Evolutionary conservation across 805 yeast genomes (phyloP).

Genomic region (Saccharomycopsis sp.): DNA sequence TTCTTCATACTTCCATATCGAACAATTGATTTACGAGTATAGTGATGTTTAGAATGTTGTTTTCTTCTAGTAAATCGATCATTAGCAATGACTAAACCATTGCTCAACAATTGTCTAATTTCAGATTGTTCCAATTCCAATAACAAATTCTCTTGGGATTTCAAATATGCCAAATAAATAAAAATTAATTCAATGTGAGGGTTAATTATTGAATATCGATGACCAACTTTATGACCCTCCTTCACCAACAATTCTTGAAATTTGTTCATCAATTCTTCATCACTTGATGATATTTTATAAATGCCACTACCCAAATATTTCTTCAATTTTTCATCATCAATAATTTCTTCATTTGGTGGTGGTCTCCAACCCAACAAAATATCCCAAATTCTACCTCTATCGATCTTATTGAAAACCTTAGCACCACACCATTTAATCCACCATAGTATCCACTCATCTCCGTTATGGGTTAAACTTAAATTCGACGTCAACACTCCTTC

Average conservation of each 20-base stretch:
- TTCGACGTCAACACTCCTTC: slow-evolving; percentile 64
- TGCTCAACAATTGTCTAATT: slow-evolving; percentile 65
- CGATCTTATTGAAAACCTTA: slow-evolving; percentile 72
- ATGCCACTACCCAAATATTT: slow-evolving; percentile 12
- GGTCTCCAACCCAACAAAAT: slow-evolving; percentile 71
- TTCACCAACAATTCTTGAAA: slow-evolving; percentile 3
- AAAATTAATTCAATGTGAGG: slow-evolving; percentile 74
- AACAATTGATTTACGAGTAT: slow-evolving; percentile 10
- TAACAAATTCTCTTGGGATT: slow-evolving; percentile 69
- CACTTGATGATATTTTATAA: neutral
- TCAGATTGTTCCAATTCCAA: slow-evolving; percentile 88
- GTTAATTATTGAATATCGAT: slow-evolving; percentile 55
- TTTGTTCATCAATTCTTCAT: neutral
- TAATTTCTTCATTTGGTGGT: neutral
- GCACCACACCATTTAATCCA: slow-evolving; percentile 92
- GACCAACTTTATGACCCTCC: slow-evolving; percentile 21
- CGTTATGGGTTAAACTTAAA: slow-evolving; percentile 34
- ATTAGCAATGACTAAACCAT: slow-evolving; percentile 11
- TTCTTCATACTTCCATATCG: neutral
- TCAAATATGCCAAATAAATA: slow-evolving; percentile 68
- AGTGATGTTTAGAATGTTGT: slow-evolving; percentile 6
- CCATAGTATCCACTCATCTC: slow-evolving; percentile 90
- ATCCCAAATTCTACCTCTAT: slow-evolving; percentile 90
- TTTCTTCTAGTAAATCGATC: slow-evolving; percentile 9
- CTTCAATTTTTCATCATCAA: slow-evolving; percentile 9